phyloP scores from a whole-genome alignment of 805 yeast species.

The Naumovozyma dairenensis region DNA sequence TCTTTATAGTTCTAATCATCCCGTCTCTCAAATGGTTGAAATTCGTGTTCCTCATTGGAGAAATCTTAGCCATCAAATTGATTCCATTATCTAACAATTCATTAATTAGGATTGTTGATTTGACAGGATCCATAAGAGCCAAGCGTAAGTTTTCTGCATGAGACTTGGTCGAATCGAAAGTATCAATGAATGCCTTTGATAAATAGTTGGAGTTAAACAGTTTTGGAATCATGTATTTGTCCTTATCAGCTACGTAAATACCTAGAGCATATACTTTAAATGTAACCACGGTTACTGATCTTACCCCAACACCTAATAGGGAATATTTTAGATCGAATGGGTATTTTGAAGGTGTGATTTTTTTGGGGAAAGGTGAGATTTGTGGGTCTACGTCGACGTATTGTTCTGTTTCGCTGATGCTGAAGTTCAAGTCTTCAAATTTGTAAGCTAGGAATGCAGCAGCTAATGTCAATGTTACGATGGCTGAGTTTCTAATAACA shows the following conservation, averaged over 20 bases:
- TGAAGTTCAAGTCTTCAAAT: background rate
- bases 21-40: constrained; percentile 73
- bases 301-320: constrained; percentile 68
- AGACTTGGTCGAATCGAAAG: constrained; percentile 21
- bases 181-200: constrained; percentile 30
- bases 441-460: background rate
- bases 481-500: too few relatives aligned
- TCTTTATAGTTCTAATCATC: constrained; percentile 65
- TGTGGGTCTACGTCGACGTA: constrained; percentile 39
- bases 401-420: constrained; percentile 8
- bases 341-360: constrained; percentile 16
- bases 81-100: constrained; percentile 50
- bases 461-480: too few relatives aligned
- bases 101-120: constrained; percentile 45
- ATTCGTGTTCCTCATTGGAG: constrained; percentile 86
- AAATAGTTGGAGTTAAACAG: constrained; percentile 37
- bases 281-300: constrained; percentile 72
- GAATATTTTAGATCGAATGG: constrained; percentile 34
- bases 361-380: constrained; percentile 40
- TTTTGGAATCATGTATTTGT: constrained; percentile 33
- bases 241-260: constrained; percentile 60
- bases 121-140: constrained; percentile 42
- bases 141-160: constrained; percentile 33
- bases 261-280: constrained; percentile 87
- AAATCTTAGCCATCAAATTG: constrained; percentile 61